Evolutionary conservation across 2,329 filamentous ascomycete genomes (phyloP).

Genomic region (Monosporascus ibericus): DNA sequence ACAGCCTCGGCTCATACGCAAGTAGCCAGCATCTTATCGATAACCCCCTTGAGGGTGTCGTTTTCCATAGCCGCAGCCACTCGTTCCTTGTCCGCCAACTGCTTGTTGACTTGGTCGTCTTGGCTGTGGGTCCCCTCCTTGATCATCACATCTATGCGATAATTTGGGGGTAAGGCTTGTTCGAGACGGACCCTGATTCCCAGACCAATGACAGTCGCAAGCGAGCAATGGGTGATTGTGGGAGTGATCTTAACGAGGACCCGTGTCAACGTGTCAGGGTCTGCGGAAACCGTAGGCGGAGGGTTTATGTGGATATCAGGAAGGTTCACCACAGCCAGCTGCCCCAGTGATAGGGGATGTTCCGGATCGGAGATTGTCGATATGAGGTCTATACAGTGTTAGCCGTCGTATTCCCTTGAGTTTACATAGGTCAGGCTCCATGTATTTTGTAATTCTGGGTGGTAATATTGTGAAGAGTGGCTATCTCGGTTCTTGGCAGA

Average conservation of each 20-base stretch:
- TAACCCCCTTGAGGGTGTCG: conserved; percentile 76
- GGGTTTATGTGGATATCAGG: conserved; percentile 79
- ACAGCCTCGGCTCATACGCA: conserved; percentile 48
- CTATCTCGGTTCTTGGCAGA: too few relatives aligned
- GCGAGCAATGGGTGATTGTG: conserved; percentile 92
- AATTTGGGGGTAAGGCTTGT: conserved; percentile 84
- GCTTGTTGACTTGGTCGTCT: conserved; percentile 93
- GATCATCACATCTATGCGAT: conserved; percentile 85
- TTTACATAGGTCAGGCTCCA: neutral
- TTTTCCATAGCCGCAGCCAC: conserved; percentile 95
- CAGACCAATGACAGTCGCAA: conserved; percentile 92
- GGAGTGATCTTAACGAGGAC: conserved; percentile 89
- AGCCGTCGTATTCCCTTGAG: conserved; percentile 7
- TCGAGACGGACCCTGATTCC: conserved; percentile 88
- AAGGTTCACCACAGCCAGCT: conserved; percentile 92
- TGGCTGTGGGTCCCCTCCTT: conserved; percentile 96
- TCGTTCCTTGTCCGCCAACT: conserved; percentile 91
- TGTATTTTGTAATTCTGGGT: neutral
- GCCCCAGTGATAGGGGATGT: conserved; percentile 88
- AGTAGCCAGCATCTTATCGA: conserved; percentile 90
- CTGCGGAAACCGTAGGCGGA: conserved; percentile 51
- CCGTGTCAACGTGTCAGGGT: conserved; percentile 54
- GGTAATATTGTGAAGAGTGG: neutral
- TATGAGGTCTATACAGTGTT: conserved; percentile 65
- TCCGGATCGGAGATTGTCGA: conserved; percentile 94